Percentiles rank a stretch among this genome's conserved stretches.
phyloP scores from a whole-genome alignment of 176 grass and related monocot genomes.

The Guadua angustifolia region DNA sequence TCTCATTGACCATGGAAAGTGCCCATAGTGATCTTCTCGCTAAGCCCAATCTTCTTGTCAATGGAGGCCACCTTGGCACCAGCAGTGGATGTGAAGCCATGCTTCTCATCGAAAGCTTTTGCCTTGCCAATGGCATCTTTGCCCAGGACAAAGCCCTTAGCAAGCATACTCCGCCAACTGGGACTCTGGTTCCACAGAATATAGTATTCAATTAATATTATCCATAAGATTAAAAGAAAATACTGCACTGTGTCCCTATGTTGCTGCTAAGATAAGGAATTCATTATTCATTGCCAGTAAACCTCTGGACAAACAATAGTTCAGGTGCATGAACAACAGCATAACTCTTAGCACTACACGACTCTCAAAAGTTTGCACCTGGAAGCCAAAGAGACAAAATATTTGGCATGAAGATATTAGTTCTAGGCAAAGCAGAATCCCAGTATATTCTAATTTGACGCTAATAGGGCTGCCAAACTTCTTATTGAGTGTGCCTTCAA shows the following conservation, averaged over 20 bases:
- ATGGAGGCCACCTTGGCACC: slow-evolving; percentile 69
- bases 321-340: neutral
- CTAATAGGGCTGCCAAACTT: neutral
- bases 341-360: slow-evolving; percentile 22
- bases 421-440: neutral
- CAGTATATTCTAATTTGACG: neutral
- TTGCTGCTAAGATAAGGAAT: neutral
- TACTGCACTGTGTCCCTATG: neutral
- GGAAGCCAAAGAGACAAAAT: neutral
- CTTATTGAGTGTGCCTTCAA: neutral
- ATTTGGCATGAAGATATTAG: neutral
- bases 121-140: slow-evolving; percentile 76
- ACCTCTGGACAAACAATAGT: slow-evolving; percentile 6
- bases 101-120: slow-evolving; percentile 76
- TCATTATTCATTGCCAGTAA: neutral
- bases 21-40: slow-evolving; percentile 70
- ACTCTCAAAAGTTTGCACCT: neutral
- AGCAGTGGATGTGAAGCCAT: slow-evolving; percentile 77
- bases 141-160: slow-evolving; percentile 84
- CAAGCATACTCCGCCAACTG: slow-evolving; percentile 67
- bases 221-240: neutral
- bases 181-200: slow-evolving; percentile 44
- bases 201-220: neutral
- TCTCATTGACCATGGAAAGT: slow-evolving; percentile 69
- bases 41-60: slow-evolving; percentile 87